A percentile compares a stretch with the other conserved stretches of the same genome.
Conservation (phyloP, 257 asterid genomes). For the Osmanthus fragrans region DNA sequence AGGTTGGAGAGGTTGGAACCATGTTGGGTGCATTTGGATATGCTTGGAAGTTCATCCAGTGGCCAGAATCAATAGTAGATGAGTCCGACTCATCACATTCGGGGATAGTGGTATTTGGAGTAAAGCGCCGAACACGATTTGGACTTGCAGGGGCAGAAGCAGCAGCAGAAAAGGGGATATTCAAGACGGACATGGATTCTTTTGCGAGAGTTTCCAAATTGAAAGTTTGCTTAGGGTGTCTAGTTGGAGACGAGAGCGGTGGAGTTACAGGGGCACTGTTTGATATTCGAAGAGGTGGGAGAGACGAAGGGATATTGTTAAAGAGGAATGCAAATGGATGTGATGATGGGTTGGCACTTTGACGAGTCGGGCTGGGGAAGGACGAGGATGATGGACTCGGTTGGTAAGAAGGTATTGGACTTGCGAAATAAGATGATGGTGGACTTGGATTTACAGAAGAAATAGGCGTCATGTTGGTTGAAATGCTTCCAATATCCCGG, state of each 20-base stretch:
- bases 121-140: constrained; percentile 49
- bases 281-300: constrained; percentile 70
- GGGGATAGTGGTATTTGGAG: constrained; percentile 62
- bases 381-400: constrained; percentile 72
- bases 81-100: constrained; percentile 68
- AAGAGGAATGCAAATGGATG: constrained; percentile 53
- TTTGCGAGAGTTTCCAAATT: constrained; percentile 55
- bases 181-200: constrained; percentile 42
- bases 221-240: constrained; percentile 58
- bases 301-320: constrained; percentile 50
- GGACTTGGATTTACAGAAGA: constrained; percentile 31
- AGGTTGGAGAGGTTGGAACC: constrained; percentile 65
- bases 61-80: constrained; percentile 37
- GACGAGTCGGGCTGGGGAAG: constrained; percentile 70
- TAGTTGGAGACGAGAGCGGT: constrained; percentile 86
- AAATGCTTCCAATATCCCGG: constrained; percentile 28
- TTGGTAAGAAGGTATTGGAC: constrained; percentile 76
- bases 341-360: constrained; percentile 51
- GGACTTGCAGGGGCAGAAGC: constrained; percentile 90
- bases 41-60: constrained; percentile 53
- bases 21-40: constrained; percentile 24
- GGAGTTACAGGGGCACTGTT: constrained; percentile 91
- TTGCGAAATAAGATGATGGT: constrained; percentile 44
- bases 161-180: constrained; percentile 50
- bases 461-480: constrained; percentile 30